These are phyloP conservation scores for Kodamaea anthophila DNA, from an alignment of 1,139 yeast genomes.

Conservation along the genomic window DNA sequence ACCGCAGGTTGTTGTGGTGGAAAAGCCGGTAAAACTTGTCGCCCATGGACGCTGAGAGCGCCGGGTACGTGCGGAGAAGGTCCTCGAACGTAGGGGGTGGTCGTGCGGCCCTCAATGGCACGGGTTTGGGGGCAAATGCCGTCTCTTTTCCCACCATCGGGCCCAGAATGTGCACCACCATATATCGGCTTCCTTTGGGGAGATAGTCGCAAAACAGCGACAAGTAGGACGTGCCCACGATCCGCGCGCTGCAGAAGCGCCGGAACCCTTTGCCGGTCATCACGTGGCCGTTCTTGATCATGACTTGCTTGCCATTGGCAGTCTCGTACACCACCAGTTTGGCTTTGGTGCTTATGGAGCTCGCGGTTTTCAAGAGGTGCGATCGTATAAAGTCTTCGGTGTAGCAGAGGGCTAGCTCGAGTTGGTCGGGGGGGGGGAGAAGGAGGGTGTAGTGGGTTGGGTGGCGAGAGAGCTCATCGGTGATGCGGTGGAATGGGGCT, in stretches of 20 bases:
- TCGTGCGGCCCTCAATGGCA: background rate
- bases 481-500: conserved; percentile 45
- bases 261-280: conserved; percentile 56
- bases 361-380: conserved; percentile 51
- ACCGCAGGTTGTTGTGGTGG: conserved; percentile 38
- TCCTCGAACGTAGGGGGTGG: conserved; percentile 16
- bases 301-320: conserved; percentile 52
- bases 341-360: conserved; percentile 18
- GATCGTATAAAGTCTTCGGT: conserved; percentile 61
- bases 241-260: conserved; percentile 37
- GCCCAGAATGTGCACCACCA: conserved; percentile 47
- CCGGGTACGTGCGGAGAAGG: conserved; percentile 41
- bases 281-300: conserved; percentile 50
- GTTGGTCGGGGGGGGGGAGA: conserved; percentile 53
- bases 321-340: conserved; percentile 49
- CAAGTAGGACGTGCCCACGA: conserved; percentile 39
- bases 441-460: conserved; percentile 50
- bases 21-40: conserved; percentile 39
- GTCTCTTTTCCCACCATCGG: conserved; percentile 36
- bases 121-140: background rate
- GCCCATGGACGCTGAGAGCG: conserved; percentile 41
- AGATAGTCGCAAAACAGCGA: conserved; percentile 42
- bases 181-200: conserved; percentile 44
- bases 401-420: conserved; percentile 54
- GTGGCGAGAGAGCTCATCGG: conserved; percentile 31